phyloP scores from a whole-genome alignment of 1,284 basidiomycete species.

The Flammula alnicola region DNA sequence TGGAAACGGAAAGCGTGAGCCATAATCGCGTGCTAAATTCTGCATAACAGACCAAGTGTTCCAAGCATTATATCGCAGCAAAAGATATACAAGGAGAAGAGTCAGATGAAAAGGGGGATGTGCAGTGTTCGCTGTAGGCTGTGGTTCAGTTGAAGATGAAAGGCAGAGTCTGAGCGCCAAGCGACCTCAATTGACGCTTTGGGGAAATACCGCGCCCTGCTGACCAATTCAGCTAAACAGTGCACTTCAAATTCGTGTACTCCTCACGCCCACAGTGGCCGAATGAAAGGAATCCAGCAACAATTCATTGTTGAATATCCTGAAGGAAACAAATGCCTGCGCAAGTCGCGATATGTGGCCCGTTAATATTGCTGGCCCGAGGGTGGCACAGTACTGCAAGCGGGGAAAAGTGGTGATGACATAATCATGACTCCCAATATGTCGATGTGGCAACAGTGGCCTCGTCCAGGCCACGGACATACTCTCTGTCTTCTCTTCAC shows the following conservation, averaged over 20 bases:
- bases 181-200: slow-evolving; percentile 6
- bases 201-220: not conserved
- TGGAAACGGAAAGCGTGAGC: slow-evolving; percentile 12
- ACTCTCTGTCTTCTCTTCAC: slow-evolving; percentile 7
- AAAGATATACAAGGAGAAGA: not conserved
- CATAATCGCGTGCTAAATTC: slow-evolving; percentile 1
- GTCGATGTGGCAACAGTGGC: slow-evolving; percentile 27
- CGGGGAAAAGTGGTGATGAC: slow-evolving; percentile 18
- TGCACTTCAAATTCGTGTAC: not conserved
- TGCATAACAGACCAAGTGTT: slow-evolving; percentile 21
- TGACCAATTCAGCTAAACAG: not conserved
- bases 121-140: not conserved
- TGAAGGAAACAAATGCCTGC: no score
- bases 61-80: slow-evolving; percentile 23
- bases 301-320: no score
- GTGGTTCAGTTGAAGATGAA: slow-evolving; percentile 10
- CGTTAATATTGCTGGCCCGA: no score
- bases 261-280: slow-evolving; percentile 2
- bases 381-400: no score
- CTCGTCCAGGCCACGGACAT: slow-evolving; percentile 10
- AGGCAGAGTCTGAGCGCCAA: slow-evolving; percentile 7
- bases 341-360: no score
- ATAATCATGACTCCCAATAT: slow-evolving; percentile 21
- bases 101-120: not conserved
- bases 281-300: no score